Evolutionary conservation across 73 alveolate genomes (phyloP).

Genomic region (Paramecium biaurelia): DNA sequence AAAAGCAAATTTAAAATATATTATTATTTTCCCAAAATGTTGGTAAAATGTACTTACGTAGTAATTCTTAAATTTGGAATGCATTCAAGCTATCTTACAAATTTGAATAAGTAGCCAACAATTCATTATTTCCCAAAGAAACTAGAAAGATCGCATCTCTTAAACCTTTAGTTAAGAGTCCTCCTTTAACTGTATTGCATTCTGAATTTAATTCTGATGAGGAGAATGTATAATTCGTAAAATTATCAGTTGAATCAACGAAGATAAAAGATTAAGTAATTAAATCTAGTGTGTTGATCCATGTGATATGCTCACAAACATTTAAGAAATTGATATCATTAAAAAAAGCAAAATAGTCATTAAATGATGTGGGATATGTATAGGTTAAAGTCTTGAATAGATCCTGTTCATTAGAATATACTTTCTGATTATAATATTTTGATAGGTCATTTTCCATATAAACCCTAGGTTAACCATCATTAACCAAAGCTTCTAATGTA

Average conservation of each 20-base stretch:
- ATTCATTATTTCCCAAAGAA: slow-evolving; percentile 23
- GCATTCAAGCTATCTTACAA: background rate
- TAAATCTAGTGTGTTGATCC: background rate
- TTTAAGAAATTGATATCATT: background rate
- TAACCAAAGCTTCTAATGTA: slow-evolving; percentile 10
- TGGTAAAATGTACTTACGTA: background rate
- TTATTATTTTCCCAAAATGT: slow-evolving; percentile 47
- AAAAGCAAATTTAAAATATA: background rate
- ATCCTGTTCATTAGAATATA: background rate
- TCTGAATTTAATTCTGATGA: background rate
- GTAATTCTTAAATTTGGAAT: background rate
- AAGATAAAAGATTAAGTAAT: background rate
- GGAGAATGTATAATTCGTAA: background rate
- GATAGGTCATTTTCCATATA: background rate
- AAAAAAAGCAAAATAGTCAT: background rate
- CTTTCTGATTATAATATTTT: background rate
- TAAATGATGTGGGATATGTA: slow-evolving; percentile 1
- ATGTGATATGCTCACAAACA: slow-evolving; percentile 17
- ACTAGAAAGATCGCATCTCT: slow-evolving; percentile 38
- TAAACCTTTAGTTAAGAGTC: slow-evolving; percentile 10
- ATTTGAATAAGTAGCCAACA: background rate
- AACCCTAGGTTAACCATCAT: background rate
- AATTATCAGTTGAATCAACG: background rate
- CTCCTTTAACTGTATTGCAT: background rate
- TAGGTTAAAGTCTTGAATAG: background rate